A percentile compares a stretch with the other conserved stretches of the same genome.
phyloP scores from a whole-genome alignment of 495 filamentous ascomycete genomes.

The Parachaetomium inaequale region DNA sequence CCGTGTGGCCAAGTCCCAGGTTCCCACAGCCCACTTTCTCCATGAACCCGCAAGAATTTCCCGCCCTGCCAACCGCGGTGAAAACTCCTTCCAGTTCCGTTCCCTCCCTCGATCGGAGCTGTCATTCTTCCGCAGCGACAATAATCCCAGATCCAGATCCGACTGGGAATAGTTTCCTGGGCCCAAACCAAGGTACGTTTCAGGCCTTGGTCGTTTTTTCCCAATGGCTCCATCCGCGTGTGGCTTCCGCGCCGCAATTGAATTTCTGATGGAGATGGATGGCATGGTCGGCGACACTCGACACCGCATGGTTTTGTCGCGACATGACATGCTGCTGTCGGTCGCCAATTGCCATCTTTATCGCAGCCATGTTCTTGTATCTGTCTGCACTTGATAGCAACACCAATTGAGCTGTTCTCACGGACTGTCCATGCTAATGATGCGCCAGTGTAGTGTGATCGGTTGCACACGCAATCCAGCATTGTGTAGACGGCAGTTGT shows the following conservation, averaged over 20 bases:
- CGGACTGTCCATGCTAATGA: constrained; percentile 23
- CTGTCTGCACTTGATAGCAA: constrained; percentile 4
- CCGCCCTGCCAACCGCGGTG: constrained; percentile 23
- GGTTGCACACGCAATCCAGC: constrained; percentile 1
- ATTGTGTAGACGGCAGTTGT: neutral
- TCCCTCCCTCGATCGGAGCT: constrained; percentile 31
- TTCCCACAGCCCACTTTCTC: constrained; percentile 11
- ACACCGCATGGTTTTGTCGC: neutral
- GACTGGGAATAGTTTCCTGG: constrained; percentile 33
- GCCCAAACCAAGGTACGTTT: constrained; percentile 33
- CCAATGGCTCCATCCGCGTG: neutral
- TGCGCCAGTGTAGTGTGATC: constrained; percentile 14
- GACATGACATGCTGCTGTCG: neutral
- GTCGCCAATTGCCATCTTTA: neutral
- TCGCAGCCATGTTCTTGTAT: neutral
- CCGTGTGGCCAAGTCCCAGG: neutral
- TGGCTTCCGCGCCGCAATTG: neutral
- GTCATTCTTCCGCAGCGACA: constrained; percentile 39
- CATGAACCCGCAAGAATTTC: constrained; percentile 13
- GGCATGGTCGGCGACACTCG: neutral
- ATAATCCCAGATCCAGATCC: constrained; percentile 25
- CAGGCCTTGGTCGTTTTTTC: constrained; percentile 6
- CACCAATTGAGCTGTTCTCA: constrained; percentile 19
- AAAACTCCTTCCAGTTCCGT: constrained; percentile 35
- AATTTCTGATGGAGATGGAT: neutral